Conservation (phyloP, 345 rosid genomes). For the Syzygium aqueum region DNA sequence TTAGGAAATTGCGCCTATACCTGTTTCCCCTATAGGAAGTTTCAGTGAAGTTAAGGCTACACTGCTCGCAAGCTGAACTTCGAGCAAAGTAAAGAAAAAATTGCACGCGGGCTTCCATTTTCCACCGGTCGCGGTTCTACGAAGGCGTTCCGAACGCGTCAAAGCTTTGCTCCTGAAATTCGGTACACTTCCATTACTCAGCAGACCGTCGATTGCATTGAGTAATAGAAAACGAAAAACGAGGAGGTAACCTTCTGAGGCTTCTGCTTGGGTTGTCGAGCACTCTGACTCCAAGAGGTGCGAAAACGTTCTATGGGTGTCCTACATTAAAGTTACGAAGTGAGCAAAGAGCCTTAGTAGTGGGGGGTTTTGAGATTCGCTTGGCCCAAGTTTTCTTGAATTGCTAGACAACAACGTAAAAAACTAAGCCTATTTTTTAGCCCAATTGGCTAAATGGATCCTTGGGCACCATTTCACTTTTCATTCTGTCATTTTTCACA, state of each 20-base stretch:
- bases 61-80: not conserved
- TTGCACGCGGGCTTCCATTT: not conserved
- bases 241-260: constrained; percentile 4
- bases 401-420: not conserved
- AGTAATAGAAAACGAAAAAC: not conserved
- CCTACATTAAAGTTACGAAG: constrained; percentile 12
- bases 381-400: not conserved
- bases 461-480: not conserved
- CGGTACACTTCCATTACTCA: not conserved
- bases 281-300: constrained; percentile 41
- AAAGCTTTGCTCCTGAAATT: not conserved
- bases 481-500: not conserved
- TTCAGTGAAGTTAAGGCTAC: not conserved
- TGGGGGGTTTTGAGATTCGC: not conserved
- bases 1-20: not conserved
- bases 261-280: constrained; percentile 34
- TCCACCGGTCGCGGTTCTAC: not conserved
- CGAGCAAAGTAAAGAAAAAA: not conserved
- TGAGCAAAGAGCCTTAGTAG: not conserved
- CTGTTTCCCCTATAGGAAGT: not conserved
- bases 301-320: constrained; percentile 4
- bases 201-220: not conserved
- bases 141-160: not conserved
- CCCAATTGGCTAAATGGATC: not conserved
- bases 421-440: not conserved